A percentile compares a stretch with the other conserved stretches of the same genome.
Evolutionary conservation across 768 basidiomycete species (phyloP).

Genomic region (Jaapia argillacea): DNA sequence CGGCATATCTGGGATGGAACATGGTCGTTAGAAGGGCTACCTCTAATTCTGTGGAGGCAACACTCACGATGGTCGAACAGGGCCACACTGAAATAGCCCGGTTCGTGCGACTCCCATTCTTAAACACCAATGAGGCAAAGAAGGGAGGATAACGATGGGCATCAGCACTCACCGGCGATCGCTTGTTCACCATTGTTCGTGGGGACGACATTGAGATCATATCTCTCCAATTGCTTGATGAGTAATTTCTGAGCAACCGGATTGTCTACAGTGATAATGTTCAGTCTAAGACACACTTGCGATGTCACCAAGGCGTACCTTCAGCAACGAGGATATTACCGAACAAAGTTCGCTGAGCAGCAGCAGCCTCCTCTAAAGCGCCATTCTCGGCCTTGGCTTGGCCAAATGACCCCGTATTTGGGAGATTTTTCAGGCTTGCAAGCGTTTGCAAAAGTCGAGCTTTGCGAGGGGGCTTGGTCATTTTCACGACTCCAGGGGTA

Average conservation of each 20-base stretch:
- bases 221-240: constrained; percentile 55
- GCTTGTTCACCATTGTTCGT: constrained; percentile 65
- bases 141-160: not conserved
- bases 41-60: not conserved
- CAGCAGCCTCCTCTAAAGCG: constrained; percentile 35
- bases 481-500: constrained; percentile 47
- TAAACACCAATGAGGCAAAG: constrained; percentile 3
- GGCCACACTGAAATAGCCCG: constrained; percentile 61
- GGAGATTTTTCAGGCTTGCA: constrained; percentile 46
- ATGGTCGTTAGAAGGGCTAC: not conserved
- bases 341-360: constrained; percentile 43
- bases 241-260: constrained; percentile 59
- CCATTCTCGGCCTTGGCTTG: constrained; percentile 27
- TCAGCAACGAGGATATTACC: constrained; percentile 68
- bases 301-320: constrained; percentile 28
- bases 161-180: constrained; percentile 30
- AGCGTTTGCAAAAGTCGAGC: constrained; percentile 49
- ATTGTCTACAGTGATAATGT: constrained; percentile 41
- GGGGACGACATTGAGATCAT: constrained; percentile 48
- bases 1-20: constrained; percentile 50
- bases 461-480: constrained; percentile 64
- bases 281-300: not conserved
- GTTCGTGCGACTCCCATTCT: constrained; percentile 64
- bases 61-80: constrained; percentile 66
- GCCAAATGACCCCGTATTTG: constrained; percentile 30